Percentiles rank a stretch among this genome's conserved stretches.
Evolutionary conservation across 2,329 filamentous ascomycete genomes (phyloP).

Genomic region (Diaporthe capsici): DNA sequence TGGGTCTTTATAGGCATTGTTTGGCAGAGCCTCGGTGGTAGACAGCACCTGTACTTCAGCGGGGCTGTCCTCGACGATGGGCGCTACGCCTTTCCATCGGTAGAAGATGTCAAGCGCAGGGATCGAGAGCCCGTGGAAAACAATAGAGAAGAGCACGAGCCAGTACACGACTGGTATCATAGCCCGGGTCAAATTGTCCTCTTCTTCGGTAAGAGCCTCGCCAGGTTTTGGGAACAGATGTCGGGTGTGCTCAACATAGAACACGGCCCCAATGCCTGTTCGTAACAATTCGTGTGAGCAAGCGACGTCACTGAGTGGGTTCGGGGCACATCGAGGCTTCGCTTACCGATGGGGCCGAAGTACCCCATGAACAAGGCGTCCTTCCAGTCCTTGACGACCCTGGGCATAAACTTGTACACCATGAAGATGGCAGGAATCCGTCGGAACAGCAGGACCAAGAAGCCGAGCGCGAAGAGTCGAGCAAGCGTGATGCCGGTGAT

Average conservation of each 20-base stretch:
- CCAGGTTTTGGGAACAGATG: not conserved
- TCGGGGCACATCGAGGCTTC: too few relatives aligned
- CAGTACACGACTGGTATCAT: constrained; percentile 1
- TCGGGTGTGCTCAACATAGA: not conserved
- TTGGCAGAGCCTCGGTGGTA: not conserved
- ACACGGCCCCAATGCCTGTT: not conserved
- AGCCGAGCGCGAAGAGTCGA: not conserved
- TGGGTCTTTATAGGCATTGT: not conserved
- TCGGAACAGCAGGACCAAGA: not conserved
- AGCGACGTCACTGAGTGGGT: not conserved
- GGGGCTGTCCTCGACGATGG: not conserved
- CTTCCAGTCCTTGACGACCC: not conserved
- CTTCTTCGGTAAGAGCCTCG: not conserved
- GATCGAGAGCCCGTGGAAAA: not conserved
- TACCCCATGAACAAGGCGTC: not conserved
- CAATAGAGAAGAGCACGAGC: not conserved
- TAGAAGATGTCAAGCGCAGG: not conserved
- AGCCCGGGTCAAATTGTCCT: not conserved
- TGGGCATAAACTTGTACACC: constrained; percentile 2
- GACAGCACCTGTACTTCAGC: not conserved
- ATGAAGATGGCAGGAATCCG: not conserved
- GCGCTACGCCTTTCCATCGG: not conserved
- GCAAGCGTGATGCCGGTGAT: not conserved
- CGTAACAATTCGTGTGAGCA: not conserved
- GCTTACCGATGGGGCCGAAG: not conserved